Evolutionary conservation across 225 moss, liverwort and hornwort species (phyloP).

Genomic region (Thuidium tamariscinum): DNA sequence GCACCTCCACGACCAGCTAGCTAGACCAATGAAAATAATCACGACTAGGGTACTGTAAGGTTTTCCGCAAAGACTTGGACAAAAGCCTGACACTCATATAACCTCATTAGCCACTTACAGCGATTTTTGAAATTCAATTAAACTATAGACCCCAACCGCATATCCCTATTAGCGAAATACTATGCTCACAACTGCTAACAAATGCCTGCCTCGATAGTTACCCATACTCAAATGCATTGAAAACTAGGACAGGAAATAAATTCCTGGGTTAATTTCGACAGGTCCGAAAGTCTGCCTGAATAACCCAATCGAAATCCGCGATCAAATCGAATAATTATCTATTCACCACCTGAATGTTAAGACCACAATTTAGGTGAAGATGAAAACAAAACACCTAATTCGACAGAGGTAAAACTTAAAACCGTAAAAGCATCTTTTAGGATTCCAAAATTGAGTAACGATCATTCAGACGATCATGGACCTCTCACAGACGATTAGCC

Average conservation of each 20-base stretch:
- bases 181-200: neutral
- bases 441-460: neutral
- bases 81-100: neutral
- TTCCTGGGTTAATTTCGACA: neutral
- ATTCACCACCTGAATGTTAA: neutral
- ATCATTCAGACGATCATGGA: neutral
- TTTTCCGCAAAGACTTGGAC: neutral
- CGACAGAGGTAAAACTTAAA: neutral
- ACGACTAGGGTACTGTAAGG: conserved; percentile 2
- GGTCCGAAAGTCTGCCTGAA: neutral
- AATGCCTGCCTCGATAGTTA: neutral
- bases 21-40: conserved; percentile 4
- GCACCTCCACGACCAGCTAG: conserved; percentile 12
- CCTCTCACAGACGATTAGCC: neutral
- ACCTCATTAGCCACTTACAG: neutral
- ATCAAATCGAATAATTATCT: neutral
- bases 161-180: neutral
- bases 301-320: neutral
- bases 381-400: neutral
- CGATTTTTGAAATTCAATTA: neutral
- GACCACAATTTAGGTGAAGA: neutral
- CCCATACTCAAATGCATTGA: neutral
- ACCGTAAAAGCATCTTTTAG: neutral
- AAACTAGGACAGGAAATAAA: neutral
- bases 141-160: neutral